Evolutionary conservation across 2,329 filamentous ascomycete species (phyloP).

Genomic region (Phialophora tarda): DNA sequence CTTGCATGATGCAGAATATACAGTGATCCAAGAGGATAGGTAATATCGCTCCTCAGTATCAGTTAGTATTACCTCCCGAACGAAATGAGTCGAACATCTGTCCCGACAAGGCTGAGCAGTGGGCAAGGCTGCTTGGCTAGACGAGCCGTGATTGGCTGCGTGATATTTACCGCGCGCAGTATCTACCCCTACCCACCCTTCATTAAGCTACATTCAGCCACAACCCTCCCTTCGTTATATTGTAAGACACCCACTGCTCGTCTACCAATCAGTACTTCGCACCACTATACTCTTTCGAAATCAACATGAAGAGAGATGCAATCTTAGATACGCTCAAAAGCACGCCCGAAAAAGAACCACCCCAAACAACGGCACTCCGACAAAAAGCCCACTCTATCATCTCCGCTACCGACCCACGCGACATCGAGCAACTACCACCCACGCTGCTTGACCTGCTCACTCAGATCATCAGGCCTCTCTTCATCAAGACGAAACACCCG

Average conservation of each 20-base stretch:
- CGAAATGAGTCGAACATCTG: neutral
- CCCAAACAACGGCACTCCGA: neutral
- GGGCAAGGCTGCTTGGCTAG: neutral
- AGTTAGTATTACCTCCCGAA: neutral
- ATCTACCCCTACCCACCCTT: no score
- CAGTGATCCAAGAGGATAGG: neutral
- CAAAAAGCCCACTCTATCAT: conserved; percentile 12
- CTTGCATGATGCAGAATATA: no score
- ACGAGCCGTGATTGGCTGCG: neutral
- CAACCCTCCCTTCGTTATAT: neutral
- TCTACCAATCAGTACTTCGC: neutral
- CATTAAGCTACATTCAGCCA: neutral
- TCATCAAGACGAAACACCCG: conserved; percentile 50
- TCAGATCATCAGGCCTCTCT: conserved; percentile 48
- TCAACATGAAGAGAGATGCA: neutral
- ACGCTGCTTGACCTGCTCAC: conserved; percentile 37
- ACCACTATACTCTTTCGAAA: neutral
- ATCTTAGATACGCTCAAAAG: neutral
- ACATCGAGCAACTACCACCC: conserved; percentile 25
- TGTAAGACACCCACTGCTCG: neutral
- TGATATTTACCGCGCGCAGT: neutral
- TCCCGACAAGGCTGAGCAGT: neutral
- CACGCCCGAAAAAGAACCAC: neutral
- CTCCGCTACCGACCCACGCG: neutral
- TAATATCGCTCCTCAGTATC: neutral